A percentile compares a stretch with the other conserved stretches of the same genome.
Conservation (phyloP, 2,329 filamentous ascomycete species). For the Tolypocladium capitatum region DNA sequence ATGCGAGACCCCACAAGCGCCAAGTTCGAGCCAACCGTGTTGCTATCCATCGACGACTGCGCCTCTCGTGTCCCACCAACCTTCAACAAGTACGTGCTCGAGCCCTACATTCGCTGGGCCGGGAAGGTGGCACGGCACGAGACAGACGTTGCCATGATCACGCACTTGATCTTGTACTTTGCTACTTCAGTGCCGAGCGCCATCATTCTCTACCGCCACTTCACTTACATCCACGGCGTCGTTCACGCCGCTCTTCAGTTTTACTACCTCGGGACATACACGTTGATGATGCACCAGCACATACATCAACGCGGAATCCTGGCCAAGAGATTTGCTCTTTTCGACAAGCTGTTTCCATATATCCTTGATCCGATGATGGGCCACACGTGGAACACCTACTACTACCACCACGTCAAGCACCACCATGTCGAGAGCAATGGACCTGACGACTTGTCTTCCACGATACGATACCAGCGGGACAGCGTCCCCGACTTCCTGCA, state of each 20-base stretch:
- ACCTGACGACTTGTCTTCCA: conserved; percentile 61
- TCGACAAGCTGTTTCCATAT: conserved; percentile 61
- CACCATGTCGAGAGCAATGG: conserved; percentile 76
- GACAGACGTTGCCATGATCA: conserved; percentile 67
- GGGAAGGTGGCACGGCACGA: conserved; percentile 45
- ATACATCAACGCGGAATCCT: conserved; percentile 66
- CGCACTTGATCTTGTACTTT: conserved; percentile 61
- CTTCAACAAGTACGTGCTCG: conserved; percentile 36
- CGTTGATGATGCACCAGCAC: conserved; percentile 73
- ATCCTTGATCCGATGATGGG: conserved; percentile 64
- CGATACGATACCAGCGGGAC: conserved; percentile 64
- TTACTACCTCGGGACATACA: conserved; percentile 61
- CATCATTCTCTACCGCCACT: conserved; percentile 48
- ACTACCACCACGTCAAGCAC: conserved; percentile 76
- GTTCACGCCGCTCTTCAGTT: conserved; percentile 52
- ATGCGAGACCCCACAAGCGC: conserved; percentile 26
- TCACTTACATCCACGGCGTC: conserved; percentile 54
- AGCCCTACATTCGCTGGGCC: conserved; percentile 46
- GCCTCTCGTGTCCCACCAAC: conserved; percentile 22
- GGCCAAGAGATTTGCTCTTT: conserved; percentile 32
- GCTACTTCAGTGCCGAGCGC: conserved; percentile 58
- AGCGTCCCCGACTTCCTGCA: conserved; percentile 50
- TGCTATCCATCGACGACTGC: conserved; percentile 27
- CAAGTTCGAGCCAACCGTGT: conserved; percentile 32
- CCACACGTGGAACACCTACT: conserved; percentile 78